Conservation (phyloP, 805 yeast species). For the Starmerella etchellsii region DNA sequence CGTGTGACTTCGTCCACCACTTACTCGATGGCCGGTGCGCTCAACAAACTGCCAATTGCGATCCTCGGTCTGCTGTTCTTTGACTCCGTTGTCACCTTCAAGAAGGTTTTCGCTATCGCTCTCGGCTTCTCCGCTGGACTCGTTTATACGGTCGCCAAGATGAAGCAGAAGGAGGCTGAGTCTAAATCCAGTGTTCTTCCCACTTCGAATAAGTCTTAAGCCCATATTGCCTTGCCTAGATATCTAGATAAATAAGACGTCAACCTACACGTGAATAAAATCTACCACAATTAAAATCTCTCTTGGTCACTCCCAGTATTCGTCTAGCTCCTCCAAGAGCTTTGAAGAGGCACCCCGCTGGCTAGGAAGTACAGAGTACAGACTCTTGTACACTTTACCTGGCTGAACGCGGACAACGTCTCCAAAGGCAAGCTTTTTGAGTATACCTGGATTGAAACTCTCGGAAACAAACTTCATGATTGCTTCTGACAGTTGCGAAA, state of each 20-base stretch:
- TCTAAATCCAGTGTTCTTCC: conserved; percentile 20
- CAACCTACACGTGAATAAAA: no score
- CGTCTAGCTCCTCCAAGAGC: conserved; percentile 11
- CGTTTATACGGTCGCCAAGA: conserved; percentile 90
- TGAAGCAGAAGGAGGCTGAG: conserved; percentile 49
- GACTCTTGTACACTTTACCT: conserved; percentile 35
- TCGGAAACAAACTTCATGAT: conserved; percentile 4
- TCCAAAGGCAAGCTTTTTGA: conserved; percentile 36
- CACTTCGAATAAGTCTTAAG: not conserved
- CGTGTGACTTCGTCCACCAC: conserved; percentile 98
- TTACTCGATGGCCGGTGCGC: conserved; percentile 98
- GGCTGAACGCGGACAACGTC: conserved; percentile 36
- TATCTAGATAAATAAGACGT: no score
- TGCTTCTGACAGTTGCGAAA: conserved; percentile 33
- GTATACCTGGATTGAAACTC: conserved; percentile 23
- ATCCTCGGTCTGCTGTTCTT: conserved; percentile 88
- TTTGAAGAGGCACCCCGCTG: conserved; percentile 25
- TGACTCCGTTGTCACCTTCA: conserved; percentile 87
- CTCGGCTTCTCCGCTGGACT: conserved; percentile 92
- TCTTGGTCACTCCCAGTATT: no score
- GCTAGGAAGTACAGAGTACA: conserved; percentile 43
- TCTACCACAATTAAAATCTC: no score
- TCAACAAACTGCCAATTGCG: conserved; percentile 96
- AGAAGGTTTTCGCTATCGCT: conserved; percentile 78
- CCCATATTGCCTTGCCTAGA: no score